Evolutionary conservation across 257 asterid species (phyloP).

Genomic region (Orobanche coerulescens): DNA sequence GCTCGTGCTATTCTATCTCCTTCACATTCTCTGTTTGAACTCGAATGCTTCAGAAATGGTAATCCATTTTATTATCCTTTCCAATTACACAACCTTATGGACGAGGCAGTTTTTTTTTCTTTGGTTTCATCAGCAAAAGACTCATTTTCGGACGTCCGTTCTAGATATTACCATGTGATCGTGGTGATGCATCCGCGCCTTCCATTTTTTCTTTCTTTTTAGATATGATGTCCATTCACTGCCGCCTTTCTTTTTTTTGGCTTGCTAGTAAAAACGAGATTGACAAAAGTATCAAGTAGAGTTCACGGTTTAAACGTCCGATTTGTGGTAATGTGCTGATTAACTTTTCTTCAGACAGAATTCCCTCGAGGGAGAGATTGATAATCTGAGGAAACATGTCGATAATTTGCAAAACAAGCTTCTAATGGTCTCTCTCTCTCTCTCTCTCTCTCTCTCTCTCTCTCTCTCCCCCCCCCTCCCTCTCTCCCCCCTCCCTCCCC

Average conservation of each 20-base stretch:
- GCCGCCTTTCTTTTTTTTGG: background rate
- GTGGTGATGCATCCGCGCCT: background rate
- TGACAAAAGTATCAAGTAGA: background rate
- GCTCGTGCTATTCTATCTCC: background rate
- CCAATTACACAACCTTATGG: background rate
- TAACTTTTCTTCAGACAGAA: slow-evolving; percentile 76
- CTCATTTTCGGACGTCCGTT: too few relatives aligned
- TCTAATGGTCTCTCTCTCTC: slow-evolving; percentile 49
- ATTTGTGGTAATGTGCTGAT: slow-evolving; percentile 27
- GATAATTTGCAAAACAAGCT: slow-evolving; percentile 66
- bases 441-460: background rate
- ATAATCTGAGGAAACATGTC: slow-evolving; percentile 48
- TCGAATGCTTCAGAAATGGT: background rate
- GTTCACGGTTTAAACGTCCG: background rate
- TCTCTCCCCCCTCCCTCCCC: too few relatives aligned
- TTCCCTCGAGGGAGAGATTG: slow-evolving; percentile 75
- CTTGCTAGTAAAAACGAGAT: background rate
- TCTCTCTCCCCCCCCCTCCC: background rate
- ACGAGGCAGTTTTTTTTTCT: too few relatives aligned
- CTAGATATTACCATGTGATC: too few relatives aligned
- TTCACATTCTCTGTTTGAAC: background rate
- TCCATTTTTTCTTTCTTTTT: too few relatives aligned
- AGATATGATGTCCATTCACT: background rate
- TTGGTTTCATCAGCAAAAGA: too few relatives aligned
- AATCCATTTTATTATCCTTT: background rate